phyloP scores from a whole-genome alignment of 768 basidiomycete genomes.

The Daedaleopsis nitida region DNA sequence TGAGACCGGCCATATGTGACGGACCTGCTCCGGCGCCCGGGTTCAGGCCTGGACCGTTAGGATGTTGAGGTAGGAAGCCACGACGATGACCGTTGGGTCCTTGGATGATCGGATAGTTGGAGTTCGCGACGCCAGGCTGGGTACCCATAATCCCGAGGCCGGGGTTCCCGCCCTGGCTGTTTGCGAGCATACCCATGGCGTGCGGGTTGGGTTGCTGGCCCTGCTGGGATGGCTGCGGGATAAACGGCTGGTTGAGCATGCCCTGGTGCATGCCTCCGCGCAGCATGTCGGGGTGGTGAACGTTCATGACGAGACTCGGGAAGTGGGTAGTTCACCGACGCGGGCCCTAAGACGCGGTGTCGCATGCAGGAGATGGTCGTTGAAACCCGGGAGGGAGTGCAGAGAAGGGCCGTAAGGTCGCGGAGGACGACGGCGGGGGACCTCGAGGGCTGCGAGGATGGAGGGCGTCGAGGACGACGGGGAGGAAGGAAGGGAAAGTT shows the following conservation, averaged over 20 bases:
- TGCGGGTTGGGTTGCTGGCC: conserved; percentile 42
- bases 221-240: conserved; percentile 39
- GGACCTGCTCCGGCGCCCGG: conserved; percentile 31
- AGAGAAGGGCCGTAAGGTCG: conserved; percentile 3
- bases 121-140: conserved; percentile 23
- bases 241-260: conserved; percentile 41
- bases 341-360: conserved; percentile 20
- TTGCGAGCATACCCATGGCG: conserved; percentile 41
- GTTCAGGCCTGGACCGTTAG: conserved; percentile 24
- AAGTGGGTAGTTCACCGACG: conserved; percentile 18
- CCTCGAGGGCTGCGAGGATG: conserved; percentile 21
- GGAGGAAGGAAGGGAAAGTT: conserved; percentile 19
- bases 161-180: conserved; percentile 27
- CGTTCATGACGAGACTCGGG: conserved; percentile 45
- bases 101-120: conserved; percentile 30
- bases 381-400: background rate
- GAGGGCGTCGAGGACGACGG: conserved; percentile 15
- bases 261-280: conserved; percentile 42
- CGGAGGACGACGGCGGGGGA: conserved; percentile 15
- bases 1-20: conserved; percentile 37
- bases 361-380: conserved; percentile 20
- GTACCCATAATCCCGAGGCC: conserved; percentile 33
- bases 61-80: conserved; percentile 39
- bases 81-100: conserved; percentile 30
- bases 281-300: conserved; percentile 48